Base-by-base conservation (phyloP, 2,329 filamentous ascomycete genomes). In the Aspergillus floridensis region DNA sequence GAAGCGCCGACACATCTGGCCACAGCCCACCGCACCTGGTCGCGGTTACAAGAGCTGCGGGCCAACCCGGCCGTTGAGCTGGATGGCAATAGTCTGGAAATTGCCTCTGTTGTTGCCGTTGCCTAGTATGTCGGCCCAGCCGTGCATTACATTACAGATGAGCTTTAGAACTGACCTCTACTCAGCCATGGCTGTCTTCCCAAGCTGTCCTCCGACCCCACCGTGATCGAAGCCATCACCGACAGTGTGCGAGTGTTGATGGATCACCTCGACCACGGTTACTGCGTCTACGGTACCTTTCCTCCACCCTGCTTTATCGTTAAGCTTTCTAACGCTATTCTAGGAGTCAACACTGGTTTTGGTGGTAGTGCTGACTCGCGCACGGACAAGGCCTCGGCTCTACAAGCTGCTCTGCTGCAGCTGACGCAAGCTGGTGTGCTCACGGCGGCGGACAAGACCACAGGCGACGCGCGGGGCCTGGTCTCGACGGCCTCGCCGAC, bases 341-440 rank as follows among this genome's bases (percentile, higher is more conserved):
- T 16, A 70, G 85, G 85, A 11, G 84, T 88, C 53, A 88, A 86
- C 65, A 89, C 86, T 0, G 86, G 86, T 3, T 88, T 88, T 60
- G 87, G 87, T 4, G 86, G 86, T n/a, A 86, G 82, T 53, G 87
- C 87, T 12, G 83, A 88, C 66, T 79, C 81, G 0, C 77, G 84
- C 5, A 87, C 84, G 0, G 73, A 77, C 2, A 67, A 83, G 11
- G 70, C 81, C 35, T 64, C 76, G 8, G 76, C 76, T 14, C 78
- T 88, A 4, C 86, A 89, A 68, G 76, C 76, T 8, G 79, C 80
- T 1, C 72, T 87, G 3, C 73, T 87, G 10, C 85, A 87, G 66
- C 80, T 84, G 59, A 78, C 79, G 38, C 80, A 83, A 31, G 75
- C 73, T 26, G 83, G 78, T 11, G 76, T 86, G 11, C 68, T 85